Evolutionary conservation across 2,329 filamentous ascomycete genomes (phyloP), one percentile per base, ranked within the genome.

Genomic region (Alternaria rosae): DNA sequence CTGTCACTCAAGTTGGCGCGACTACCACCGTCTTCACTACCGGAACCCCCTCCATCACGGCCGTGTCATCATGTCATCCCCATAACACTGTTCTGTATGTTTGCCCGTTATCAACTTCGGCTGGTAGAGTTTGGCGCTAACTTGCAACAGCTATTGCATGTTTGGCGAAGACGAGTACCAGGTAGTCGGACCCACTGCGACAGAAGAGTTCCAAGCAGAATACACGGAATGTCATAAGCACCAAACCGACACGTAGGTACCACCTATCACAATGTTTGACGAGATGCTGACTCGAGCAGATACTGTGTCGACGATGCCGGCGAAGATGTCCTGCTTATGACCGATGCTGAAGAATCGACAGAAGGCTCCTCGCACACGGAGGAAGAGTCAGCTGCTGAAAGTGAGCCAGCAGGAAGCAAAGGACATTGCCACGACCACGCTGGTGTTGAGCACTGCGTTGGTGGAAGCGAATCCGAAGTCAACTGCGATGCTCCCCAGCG

Each of bases 351-450:
- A 0, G 70, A 71, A 59, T 51, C 47, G 30, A 57, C 62, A 41
- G 66, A 70, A 15, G 28, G 42, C 48, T 51, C 47, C 47, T 66
- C 64, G 5, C 73, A 72, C 12, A 69, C 67, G 5, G 61, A 64
- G 13, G 66, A 66, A 43, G 61, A 50, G 21, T 5, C 32, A 13
- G 21, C 47, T 26, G 50, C 8, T 38, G 69, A 69, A 25, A 32
- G 28, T 25, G 62, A 70, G 30, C 57, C 71, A 59, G 72, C 59
- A 57, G 70, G 53, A 10, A 58, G 61, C 35, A 69, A 50, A 26
- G 66, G 52, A 70, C 74, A 62, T 69, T 92, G 90, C 68, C 91
- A 93, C 72, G 92, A 90, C 77, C 91, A 93, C 69, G 90, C 90
- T 10, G 90, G 90, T 38, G 88, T 93, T 21, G 89, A 92, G 64